phyloP scores from a whole-genome alignment of 1,284 basidiomycete genomes.

The Leccinum subatratum region DNA sequence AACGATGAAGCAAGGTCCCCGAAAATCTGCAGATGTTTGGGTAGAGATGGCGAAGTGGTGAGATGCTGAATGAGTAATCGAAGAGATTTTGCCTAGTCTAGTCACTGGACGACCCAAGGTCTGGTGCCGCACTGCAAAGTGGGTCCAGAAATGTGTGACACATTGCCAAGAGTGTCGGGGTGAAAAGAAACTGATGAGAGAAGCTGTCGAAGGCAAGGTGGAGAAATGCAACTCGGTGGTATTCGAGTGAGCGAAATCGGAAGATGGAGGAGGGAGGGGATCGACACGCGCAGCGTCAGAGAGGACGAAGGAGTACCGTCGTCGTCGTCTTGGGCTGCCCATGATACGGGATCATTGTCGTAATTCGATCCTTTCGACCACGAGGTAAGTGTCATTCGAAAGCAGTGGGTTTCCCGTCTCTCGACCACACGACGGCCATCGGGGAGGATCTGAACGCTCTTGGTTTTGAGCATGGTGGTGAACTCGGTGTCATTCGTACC shows the following conservation, averaged over 20 bases:
- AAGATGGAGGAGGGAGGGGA: constrained; percentile 12
- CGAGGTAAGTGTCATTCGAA: constrained; percentile 89
- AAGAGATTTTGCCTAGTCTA: constrained; percentile 40
- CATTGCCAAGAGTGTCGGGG: constrained; percentile 65
- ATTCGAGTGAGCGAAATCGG: constrained; percentile 17
- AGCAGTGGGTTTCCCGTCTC: constrained; percentile 79
- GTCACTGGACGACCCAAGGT: constrained; percentile 85
- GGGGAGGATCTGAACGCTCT: constrained; percentile 78
- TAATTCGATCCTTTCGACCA: constrained; percentile 65
- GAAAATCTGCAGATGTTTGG: too few relatives aligned
- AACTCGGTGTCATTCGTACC: constrained; percentile 61
- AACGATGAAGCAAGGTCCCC: too few relatives aligned
- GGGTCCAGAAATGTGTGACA: constrained; percentile 80
- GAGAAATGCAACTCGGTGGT: constrained; percentile 12
- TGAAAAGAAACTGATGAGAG: constrained; percentile 40
- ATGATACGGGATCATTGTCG: constrained; percentile 41
- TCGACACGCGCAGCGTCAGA: constrained; percentile 10
- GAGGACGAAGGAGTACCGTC: constrained; percentile 11
- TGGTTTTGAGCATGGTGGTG: constrained; percentile 91
- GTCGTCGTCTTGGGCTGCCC: constrained; percentile 20
- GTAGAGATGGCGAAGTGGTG: too few relatives aligned
- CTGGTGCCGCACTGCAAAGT: constrained; percentile 72
- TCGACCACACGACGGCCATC: constrained; percentile 90
- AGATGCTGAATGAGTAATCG: too few relatives aligned
- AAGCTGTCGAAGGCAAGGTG: constrained; percentile 6